Percentiles rank a stretch among this genome's conserved stretches.
Conservation (phyloP, 441 rosid genomes). For the Erysimum cheiri region DNA sequence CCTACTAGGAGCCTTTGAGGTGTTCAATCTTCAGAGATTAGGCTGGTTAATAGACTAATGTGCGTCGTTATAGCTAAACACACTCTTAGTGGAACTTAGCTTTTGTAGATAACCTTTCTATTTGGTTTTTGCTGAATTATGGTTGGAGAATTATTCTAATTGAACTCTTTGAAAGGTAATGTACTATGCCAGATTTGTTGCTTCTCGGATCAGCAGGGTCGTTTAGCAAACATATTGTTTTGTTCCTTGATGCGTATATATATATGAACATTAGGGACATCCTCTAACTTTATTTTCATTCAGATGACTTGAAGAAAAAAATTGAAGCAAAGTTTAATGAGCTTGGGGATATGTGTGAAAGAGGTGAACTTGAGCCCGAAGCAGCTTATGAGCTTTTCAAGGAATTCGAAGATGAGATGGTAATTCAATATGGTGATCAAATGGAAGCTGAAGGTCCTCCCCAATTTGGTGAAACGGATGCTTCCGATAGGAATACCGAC, state of each 20-base stretch:
- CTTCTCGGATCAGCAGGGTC: slow-evolving; percentile 13
- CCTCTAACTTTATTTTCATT: slow-evolving; percentile 33
- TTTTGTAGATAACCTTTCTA: slow-evolving; percentile 4
- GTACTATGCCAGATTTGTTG: neutral
- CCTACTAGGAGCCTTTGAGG: slow-evolving; percentile 10
- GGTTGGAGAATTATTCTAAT: slow-evolving; percentile 7
- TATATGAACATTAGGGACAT: neutral
- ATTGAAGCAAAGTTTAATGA: slow-evolving; percentile 77
- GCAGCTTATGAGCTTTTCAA: slow-evolving; percentile 80
- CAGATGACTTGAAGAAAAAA: slow-evolving; percentile 84
- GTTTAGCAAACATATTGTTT: slow-evolving; percentile 18
- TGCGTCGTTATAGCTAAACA: neutral
- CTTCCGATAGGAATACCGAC: slow-evolving; percentile 55
- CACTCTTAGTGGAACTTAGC: slow-evolving; percentile 8
- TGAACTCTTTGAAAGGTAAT: slow-evolving; percentile 17
- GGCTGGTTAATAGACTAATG: neutral
- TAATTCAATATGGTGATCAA: slow-evolving; percentile 59
- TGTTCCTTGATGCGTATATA: slow-evolving; percentile 6
- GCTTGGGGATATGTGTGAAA: slow-evolving; percentile 85
- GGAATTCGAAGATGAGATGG: slow-evolving; percentile 86
- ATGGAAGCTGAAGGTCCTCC: slow-evolving; percentile 74
- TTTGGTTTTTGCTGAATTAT: slow-evolving; percentile 1
- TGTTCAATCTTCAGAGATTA: slow-evolving; percentile 7
- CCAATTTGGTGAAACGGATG: slow-evolving; percentile 57
- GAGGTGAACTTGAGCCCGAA: slow-evolving; percentile 72